A percentile compares a stretch with the other conserved stretches of the same genome.
Evolutionary conservation across 169 alveolate species (phyloP).

Genomic region (Plasmodium gaboni): DNA sequence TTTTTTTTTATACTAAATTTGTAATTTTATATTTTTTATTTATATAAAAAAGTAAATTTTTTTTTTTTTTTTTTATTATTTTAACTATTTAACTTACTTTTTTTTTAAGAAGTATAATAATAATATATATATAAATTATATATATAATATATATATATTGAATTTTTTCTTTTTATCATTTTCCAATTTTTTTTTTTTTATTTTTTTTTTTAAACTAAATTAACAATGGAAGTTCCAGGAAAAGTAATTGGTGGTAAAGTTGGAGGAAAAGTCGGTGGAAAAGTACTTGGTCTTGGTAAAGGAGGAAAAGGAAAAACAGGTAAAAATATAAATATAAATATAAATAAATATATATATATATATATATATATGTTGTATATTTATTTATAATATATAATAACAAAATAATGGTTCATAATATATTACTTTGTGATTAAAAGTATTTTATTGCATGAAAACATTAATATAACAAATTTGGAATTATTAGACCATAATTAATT

Average conservation of each 20-base stretch:
- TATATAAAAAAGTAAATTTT: neutral
- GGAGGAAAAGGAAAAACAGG: constrained; percentile 90
- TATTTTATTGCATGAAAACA: too few species aligned
- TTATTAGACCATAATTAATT: too few species aligned
- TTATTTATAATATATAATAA: too few species aligned
- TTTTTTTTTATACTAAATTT: too few species aligned
- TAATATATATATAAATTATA: constrained; percentile 2
- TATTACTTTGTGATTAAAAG: too few species aligned
- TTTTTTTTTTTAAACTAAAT: constrained; percentile 7
- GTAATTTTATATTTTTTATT: too few species aligned
- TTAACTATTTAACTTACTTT: neutral
- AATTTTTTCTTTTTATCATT: constrained; percentile 9
- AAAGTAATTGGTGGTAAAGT: constrained; percentile 90
- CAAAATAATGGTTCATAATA: too few species aligned
- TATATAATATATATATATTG: neutral
- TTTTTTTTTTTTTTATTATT: constrained; percentile 1
- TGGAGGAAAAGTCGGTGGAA: constrained; percentile 93
- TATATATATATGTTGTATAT: constrained; percentile 6
- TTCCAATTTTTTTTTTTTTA: constrained; percentile 2
- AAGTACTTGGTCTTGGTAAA: constrained; percentile 88
- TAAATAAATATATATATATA: constrained; percentile 2
- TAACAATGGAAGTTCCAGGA: constrained; percentile 77
- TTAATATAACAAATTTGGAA: too few species aligned
- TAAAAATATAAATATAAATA: constrained; percentile 19
- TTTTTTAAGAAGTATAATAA: neutral